A percentile compares a stretch with the other conserved stretches of the same genome.
phyloP scores from a whole-genome alignment of 2,329 filamentous ascomycete species.

The Aspergillus sp. region DNA sequence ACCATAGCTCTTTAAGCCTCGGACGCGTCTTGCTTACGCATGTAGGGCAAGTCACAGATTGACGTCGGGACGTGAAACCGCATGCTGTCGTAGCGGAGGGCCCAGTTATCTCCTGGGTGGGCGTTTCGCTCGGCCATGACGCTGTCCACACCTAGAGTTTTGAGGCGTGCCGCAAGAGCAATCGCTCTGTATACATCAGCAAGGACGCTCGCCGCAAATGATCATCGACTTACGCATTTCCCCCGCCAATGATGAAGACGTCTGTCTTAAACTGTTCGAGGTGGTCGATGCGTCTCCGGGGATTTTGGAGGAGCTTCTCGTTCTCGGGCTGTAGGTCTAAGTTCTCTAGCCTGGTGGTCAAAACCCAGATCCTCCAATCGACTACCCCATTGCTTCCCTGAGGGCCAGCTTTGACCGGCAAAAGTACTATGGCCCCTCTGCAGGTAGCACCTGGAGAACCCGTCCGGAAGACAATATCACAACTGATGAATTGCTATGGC shows the following conservation, averaged over 20 bases:
- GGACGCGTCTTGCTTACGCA: slow-evolving; percentile 18
- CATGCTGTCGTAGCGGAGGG: slow-evolving; percentile 45
- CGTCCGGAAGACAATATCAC: slow-evolving; percentile 33
- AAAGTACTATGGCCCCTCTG: slow-evolving; percentile 31
- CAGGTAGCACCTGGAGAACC: slow-evolving; percentile 27
- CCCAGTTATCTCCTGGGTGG: slow-evolving; percentile 47
- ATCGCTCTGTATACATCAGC: slow-evolving; percentile 31
- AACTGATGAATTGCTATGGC: slow-evolving; percentile 31
- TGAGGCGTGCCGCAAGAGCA: slow-evolving; percentile 43
- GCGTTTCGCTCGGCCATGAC: slow-evolving; percentile 45
- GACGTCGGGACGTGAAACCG: slow-evolving; percentile 42
- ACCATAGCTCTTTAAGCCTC: neutral
- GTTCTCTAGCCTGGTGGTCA: slow-evolving; percentile 23
- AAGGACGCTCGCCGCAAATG: too few relatives aligned
- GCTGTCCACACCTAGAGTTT: slow-evolving; percentile 43
- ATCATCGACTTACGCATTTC: slow-evolving; percentile 34
- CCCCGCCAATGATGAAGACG: slow-evolving; percentile 40
- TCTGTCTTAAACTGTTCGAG: slow-evolving; percentile 24
- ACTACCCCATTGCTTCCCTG: neutral
- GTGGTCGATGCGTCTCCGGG: slow-evolving; percentile 9
- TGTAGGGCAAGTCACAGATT: slow-evolving; percentile 36
- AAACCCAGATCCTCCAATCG: slow-evolving; percentile 29
- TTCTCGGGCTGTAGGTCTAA: slow-evolving; percentile 25
- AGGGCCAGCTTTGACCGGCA: slow-evolving; percentile 16
- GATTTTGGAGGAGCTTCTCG: slow-evolving; percentile 11